A percentile compares a stretch with the other conserved stretches of the same genome.
These are phyloP conservation scores for Wickerhamiella azymoides DNA, from an alignment of 805 yeast genomes.

Conservation along the genomic window DNA sequence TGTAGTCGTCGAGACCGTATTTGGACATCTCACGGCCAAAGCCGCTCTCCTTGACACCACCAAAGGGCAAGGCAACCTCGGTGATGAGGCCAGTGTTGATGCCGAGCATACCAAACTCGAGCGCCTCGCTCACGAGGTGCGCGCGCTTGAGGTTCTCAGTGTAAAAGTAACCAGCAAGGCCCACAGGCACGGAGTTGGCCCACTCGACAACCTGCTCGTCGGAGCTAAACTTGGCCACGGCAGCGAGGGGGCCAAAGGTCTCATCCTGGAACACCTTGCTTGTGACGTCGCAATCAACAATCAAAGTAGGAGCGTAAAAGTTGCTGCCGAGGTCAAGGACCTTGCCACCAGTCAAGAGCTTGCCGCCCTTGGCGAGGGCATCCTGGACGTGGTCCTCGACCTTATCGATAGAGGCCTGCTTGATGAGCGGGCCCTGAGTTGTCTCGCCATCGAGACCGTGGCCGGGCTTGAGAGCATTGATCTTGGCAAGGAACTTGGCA, in stretches of 20 bases:
- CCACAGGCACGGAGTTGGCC: conserved; percentile 59
- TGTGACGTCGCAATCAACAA: conserved; percentile 40
- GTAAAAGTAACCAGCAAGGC: conserved; percentile 66
- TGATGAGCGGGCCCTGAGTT: conserved; percentile 69
- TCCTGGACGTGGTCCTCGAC: conserved; percentile 51
- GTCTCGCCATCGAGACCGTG: conserved; percentile 43
- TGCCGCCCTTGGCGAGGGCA: conserved; percentile 55
- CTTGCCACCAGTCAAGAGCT: conserved; percentile 46
- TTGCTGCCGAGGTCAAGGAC: conserved; percentile 42
- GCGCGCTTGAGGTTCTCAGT: conserved; percentile 41
- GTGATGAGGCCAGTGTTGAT: conserved; percentile 62
- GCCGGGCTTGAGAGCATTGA: conserved; percentile 40
- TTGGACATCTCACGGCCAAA: conserved; percentile 71
- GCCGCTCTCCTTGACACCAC: conserved; percentile 68
- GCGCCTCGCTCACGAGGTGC: conserved; percentile 48
- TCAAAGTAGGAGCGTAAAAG: conserved; percentile 56
- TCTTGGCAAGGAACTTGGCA: conserved; percentile 33
- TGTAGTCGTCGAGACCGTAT: conserved; percentile 63
- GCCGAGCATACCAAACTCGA: conserved; percentile 74
- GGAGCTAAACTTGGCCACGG: conserved; percentile 47
- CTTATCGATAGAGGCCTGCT: conserved; percentile 45
- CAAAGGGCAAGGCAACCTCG: conserved; percentile 37
- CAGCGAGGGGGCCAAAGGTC: conserved; percentile 72
- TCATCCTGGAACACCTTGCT: conserved; percentile 55
- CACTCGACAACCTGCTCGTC: conserved; percentile 47